Conservation (phyloP, 2,329 filamentous ascomycete genomes). For the Colletotrichum navitas region DNA sequence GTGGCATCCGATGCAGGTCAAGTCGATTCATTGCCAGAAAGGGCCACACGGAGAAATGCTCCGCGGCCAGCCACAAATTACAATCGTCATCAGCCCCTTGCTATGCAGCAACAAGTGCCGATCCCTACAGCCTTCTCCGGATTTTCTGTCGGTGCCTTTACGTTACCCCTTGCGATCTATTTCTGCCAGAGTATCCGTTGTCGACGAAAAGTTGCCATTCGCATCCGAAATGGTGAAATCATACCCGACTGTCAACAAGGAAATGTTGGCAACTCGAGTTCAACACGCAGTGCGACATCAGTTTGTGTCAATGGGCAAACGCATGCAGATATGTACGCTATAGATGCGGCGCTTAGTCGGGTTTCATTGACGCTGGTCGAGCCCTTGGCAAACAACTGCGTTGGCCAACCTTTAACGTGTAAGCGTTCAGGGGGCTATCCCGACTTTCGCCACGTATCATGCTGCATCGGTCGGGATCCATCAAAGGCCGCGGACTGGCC, state of each 20-base stretch:
- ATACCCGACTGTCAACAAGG: neutral
- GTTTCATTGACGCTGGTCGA: constrained; percentile 25
- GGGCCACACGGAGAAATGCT: constrained; percentile 12
- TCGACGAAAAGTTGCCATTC: neutral
- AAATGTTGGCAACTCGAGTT: neutral
- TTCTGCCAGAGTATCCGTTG: neutral
- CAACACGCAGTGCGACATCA: constrained; percentile 5
- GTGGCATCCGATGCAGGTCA: neutral
- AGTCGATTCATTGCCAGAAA: constrained; percentile 1
- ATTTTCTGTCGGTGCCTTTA: constrained; percentile 10
- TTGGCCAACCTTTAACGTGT: constrained; percentile 23
- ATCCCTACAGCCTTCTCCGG: constrained; percentile 21
- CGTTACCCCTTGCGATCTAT: neutral
- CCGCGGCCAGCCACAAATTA: constrained; percentile 18
- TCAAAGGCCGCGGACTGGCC: constrained; percentile 13
- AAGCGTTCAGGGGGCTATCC: constrained; percentile 23
- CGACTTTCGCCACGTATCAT: constrained; percentile 27
- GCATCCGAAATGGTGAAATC: no score
- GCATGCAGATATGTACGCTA: neutral
- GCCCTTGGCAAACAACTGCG: constrained; percentile 5
- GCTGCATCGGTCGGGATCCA: constrained; percentile 11
- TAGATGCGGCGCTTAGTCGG: constrained; percentile 21
- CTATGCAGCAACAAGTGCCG: constrained; percentile 25
- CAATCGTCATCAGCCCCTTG: constrained; percentile 19
- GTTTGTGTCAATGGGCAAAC: neutral